phyloP scores from a whole-genome alignment of 192 early-diverging fungal species.

The Rhizophagus clarus region DNA sequence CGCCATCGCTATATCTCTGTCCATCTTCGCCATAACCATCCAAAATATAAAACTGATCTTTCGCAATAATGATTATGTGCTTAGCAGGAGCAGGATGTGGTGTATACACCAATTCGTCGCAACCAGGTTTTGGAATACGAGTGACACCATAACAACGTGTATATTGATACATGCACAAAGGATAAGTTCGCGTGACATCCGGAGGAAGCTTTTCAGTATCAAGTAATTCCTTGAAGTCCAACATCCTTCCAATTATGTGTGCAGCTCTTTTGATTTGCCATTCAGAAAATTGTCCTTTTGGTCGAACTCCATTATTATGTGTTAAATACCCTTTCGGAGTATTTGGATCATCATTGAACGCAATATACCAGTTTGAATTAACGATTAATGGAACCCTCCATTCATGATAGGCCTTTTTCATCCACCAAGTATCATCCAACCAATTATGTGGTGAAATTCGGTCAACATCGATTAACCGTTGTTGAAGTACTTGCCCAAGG shows the following conservation, averaged over 20 bases:
- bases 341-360: constrained; percentile 63
- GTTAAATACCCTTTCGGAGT: constrained; percentile 50
- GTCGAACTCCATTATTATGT: constrained; percentile 31
- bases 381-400: constrained; percentile 83
- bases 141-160: constrained; percentile 75
- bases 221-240: constrained; percentile 78
- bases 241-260: constrained; percentile 59
- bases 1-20: constrained; percentile 57
- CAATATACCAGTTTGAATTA: constrained; percentile 89
- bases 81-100: constrained; percentile 46
- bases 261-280: constrained; percentile 85
- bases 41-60: constrained; percentile 81
- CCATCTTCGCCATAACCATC: constrained; percentile 66
- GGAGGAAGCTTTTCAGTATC: constrained; percentile 61
- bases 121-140: constrained; percentile 75
- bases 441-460: constrained; percentile 63
- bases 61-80: constrained; percentile 69
- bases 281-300: constrained; percentile 59
- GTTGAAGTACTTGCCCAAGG: constrained; percentile 56
- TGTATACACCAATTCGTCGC: constrained; percentile 66
- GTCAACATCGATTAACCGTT: constrained; percentile 64
- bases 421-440: constrained; percentile 72
- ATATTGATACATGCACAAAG: constrained; percentile 89
- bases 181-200: constrained; percentile 67
- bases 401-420: constrained; percentile 70